Conservation (phyloP, 495 filamentous ascomycete species). For the Penicillium psychrofluorescens region DNA sequence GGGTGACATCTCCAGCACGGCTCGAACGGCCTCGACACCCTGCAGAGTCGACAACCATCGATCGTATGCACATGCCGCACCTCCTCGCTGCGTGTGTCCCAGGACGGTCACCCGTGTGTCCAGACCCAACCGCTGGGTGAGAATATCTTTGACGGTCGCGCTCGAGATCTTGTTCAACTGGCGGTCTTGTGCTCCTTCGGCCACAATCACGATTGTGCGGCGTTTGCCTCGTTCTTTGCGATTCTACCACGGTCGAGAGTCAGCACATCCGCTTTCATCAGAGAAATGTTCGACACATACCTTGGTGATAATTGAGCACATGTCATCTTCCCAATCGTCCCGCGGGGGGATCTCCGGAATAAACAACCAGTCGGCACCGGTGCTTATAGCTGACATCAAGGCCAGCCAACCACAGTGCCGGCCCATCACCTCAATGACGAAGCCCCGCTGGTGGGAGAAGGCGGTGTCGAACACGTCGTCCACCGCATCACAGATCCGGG, state of each 20-base stretch:
- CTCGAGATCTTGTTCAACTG: constrained; percentile 80
- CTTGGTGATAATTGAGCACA: constrained; percentile 74
- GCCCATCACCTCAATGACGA: constrained; percentile 99
- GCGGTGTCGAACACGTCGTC: constrained; percentile 97
- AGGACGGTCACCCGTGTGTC: constrained; percentile 95
- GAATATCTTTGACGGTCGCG: constrained; percentile 72
- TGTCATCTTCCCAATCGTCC: constrained; percentile 82
- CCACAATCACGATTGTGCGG: constrained; percentile 96
- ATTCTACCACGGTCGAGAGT: constrained; percentile 54
- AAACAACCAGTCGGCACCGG: constrained; percentile 94
- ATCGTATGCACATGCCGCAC: constrained; percentile 87
- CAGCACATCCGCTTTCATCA: not conserved
- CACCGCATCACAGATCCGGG: constrained; percentile 86
- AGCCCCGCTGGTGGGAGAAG: constrained; percentile 92
- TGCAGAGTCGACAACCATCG: constrained; percentile 89
- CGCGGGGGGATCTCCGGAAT: constrained; percentile 90
- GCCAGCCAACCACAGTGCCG: constrained; percentile 97
- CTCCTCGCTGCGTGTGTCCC: constrained; percentile 93
- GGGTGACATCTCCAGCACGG: constrained; percentile 86
- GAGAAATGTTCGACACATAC: constrained; percentile 36
- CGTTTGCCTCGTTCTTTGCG: constrained; percentile 77
- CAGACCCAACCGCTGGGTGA: constrained; percentile 69
- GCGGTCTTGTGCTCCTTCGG: constrained; percentile 86
- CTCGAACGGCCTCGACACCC: constrained; percentile 92
- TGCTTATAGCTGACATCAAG: constrained; percentile 91